Conservation (phyloP, 257 asterid species). For the Phtheirospermum japonicum region DNA sequence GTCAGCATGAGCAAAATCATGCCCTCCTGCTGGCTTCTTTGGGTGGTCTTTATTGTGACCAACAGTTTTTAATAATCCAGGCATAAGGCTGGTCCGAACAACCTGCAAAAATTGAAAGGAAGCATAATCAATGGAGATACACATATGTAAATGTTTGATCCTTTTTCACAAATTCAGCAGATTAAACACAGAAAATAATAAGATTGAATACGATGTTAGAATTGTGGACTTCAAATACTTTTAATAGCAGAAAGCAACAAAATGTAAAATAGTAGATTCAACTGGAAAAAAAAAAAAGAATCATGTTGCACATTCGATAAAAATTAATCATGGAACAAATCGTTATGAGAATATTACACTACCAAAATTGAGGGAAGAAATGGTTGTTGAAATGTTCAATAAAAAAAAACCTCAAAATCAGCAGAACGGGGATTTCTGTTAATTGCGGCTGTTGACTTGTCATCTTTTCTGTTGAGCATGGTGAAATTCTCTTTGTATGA, state of each 20-base stretch:
- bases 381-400: neutral
- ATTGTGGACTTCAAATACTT: neutral
- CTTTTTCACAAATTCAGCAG: too few relatives aligned
- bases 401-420: constrained; percentile 75
- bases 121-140: too few relatives aligned
- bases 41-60: constrained; percentile 91
- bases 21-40: too few relatives aligned
- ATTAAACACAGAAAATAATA: too few relatives aligned
- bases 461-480: constrained; percentile 81
- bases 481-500: constrained; percentile 76
- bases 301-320: neutral
- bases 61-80: constrained; percentile 72
- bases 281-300: neutral
- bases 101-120: constrained; percentile 49
- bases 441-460: constrained; percentile 65
- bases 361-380: too few relatives aligned
- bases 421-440: constrained; percentile 88
- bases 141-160: too few relatives aligned
- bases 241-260: neutral
- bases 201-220: neutral
- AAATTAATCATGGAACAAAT: neutral
- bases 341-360: too few relatives aligned
- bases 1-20: too few relatives aligned
- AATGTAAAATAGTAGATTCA: neutral
- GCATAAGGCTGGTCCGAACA: constrained; percentile 81